Base-by-base conservation (phyloP, 2,329 filamentous ascomycete genomes). In the Exophiala sideris region DNA sequence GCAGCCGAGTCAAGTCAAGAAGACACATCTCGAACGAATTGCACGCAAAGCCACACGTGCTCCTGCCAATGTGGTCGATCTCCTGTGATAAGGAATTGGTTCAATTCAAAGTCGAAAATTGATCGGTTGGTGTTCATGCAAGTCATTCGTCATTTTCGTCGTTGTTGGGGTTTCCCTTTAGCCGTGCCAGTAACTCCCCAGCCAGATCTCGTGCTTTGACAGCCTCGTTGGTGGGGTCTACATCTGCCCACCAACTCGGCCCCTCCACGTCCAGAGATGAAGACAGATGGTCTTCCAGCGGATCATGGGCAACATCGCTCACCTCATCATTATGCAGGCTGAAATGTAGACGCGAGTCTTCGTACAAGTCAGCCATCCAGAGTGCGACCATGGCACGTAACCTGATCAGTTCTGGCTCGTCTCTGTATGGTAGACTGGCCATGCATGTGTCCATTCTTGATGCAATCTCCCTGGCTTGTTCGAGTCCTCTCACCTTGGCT, bases 381-480 rank as follows among this genome's bases (percentile, higher is more conserved):
- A 94, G 73, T 1, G 83, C 82, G 5, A 91, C 72, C 79, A 90
- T 89, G 7, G 81, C 90, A 48, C 89, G 79, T 20, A 95, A 73
- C 45, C 86, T 77, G 42, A 91, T 73, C 56, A 96, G 73, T 56
- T 85, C 81, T 3, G 76, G 70, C 62, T 84, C 85, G 52, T 84
- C 83, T 29, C 84, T 83, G 65, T 85, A 95, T 0, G 89, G 89
- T 20, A 83, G 78, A 34, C 80, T 84, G 39, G 80, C 76, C 70
- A 95, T 80, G 24, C 90, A 65, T 41, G 81, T 78, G 65, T 95
- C 88, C 76, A 96, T 84, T 24, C 84, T 80, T 5, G 75, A 71
- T 3, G 84, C 83, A 50, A 96, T 80, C 14, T 82, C 78, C 58
- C 77, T 75, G 55, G 89, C 84, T 44, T 79, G 75, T 3, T 69